These are phyloP conservation scores for Brettanomyces nanus DNA, from an alignment of 805 yeast genomes.

Conservation along the genomic window DNA sequence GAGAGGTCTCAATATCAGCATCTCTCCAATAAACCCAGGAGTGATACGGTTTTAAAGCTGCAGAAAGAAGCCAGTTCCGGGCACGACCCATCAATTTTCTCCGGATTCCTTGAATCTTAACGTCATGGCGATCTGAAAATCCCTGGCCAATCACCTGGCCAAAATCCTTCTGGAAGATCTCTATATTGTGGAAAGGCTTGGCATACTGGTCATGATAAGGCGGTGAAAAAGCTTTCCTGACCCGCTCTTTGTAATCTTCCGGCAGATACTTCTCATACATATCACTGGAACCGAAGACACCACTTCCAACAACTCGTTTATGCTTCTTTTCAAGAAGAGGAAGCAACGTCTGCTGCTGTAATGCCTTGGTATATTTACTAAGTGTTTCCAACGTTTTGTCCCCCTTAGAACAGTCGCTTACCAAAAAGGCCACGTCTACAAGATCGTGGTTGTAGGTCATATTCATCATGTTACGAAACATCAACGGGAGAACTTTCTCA, in stretches of 20 bases:
- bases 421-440: slow-evolving; percentile 74
- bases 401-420: slow-evolving; percentile 64
- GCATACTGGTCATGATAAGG: slow-evolving; percentile 58
- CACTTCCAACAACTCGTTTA: slow-evolving; percentile 17
- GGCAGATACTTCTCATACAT: slow-evolving; percentile 68
- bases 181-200: slow-evolving; percentile 68
- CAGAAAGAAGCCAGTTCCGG: slow-evolving; percentile 72
- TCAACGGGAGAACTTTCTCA: slow-evolving; percentile 65
- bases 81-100: slow-evolving; percentile 83
- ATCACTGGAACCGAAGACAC: slow-evolving; percentile 48
- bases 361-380: slow-evolving; percentile 53
- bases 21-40: slow-evolving; percentile 93
- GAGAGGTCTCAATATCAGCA: slow-evolving; percentile 77
- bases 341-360: slow-evolving; percentile 64
- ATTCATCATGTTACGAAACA: slow-evolving; percentile 81
- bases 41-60: slow-evolving; percentile 72
- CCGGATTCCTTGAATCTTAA: slow-evolving; percentile 77
- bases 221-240: slow-evolving; percentile 50
- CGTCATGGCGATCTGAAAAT: slow-evolving; percentile 75
- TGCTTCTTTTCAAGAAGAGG: slow-evolving; percentile 38
- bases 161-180: slow-evolving; percentile 74
- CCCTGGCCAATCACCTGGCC: slow-evolving; percentile 85
- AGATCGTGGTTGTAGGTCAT: slow-evolving; percentile 74
- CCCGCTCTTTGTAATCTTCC: slow-evolving; percentile 43
- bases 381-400: slow-evolving; percentile 62